phyloP scores from a whole-genome alignment of 1,284 basidiomycete species.

The Rhodotorula sp. region DNA sequence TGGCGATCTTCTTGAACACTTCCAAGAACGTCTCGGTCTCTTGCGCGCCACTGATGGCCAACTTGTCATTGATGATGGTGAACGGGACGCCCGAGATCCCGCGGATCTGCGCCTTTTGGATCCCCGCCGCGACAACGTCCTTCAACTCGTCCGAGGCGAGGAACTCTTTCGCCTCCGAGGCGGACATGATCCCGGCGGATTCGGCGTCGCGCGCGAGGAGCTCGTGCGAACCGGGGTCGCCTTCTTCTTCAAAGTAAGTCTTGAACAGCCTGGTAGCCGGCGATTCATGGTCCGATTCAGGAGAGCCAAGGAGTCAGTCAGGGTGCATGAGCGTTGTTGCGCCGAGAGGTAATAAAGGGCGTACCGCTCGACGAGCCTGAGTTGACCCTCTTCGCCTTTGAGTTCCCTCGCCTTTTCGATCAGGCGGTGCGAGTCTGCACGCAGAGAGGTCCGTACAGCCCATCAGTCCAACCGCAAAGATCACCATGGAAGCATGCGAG shows the following conservation, averaged over 20 bases:
- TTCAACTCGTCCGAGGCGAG: slow-evolving; percentile 65
- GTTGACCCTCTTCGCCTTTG: slow-evolving; percentile 65
- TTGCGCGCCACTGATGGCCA: slow-evolving; percentile 46
- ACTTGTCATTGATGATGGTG: slow-evolving; percentile 69
- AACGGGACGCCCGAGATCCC: slow-evolving; percentile 75
- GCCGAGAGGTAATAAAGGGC: background rate
- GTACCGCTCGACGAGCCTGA: slow-evolving; percentile 55
- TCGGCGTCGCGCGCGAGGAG: slow-evolving; percentile 65
- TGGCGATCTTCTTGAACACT: slow-evolving; percentile 48
- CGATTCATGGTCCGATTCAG: too few species aligned
- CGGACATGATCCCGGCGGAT: slow-evolving; percentile 58
- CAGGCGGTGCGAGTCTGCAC: slow-evolving; percentile 64
- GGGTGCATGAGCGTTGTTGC: background rate
- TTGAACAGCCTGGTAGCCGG: slow-evolving; percentile 58
- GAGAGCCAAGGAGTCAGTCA: background rate
- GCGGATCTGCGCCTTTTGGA: slow-evolving; percentile 63
- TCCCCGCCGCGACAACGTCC: slow-evolving; percentile 66
- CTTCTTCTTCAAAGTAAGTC: slow-evolving; percentile 63
- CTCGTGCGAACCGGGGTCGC: slow-evolving; percentile 53
- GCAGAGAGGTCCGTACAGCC: background rate
- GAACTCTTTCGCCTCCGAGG: slow-evolving; percentile 56
- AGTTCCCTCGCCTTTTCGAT: slow-evolving; percentile 66
- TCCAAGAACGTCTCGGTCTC: slow-evolving; percentile 54
- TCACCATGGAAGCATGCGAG: too few species aligned
- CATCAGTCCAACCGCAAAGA: background rate